phyloP scores from a whole-genome alignment of 2,329 filamentous ascomycete genomes.

The Cryphonectria parasitica region DNA sequence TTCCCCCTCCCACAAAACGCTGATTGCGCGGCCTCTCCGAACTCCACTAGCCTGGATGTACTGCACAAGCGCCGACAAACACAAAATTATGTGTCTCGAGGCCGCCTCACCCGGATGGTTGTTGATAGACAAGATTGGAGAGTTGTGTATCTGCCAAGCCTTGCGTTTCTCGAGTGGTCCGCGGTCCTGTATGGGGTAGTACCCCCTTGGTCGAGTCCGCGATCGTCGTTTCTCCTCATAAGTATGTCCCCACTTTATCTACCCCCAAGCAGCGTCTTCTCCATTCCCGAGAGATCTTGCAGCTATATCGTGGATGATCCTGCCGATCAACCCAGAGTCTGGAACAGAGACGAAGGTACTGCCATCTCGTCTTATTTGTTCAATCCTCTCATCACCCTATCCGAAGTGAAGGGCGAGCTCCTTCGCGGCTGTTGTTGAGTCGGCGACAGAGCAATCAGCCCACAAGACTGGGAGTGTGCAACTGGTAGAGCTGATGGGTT shows the following conservation, averaged over 20 bases:
- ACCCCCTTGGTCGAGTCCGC: not conserved
- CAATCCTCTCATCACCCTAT: not conserved
- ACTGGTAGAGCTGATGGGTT: not conserved
- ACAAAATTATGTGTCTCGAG: not conserved
- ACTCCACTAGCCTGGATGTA: not conserved
- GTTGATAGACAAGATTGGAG: not conserved
- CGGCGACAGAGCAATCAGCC: not conserved
- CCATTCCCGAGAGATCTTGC: not conserved
- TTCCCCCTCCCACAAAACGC: not conserved
- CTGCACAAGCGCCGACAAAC: not conserved
- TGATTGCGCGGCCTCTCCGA: not conserved
- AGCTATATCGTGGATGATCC: not conserved
- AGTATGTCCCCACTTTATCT: not conserved
- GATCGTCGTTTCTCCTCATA: not conserved
- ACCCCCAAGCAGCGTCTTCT: not conserved
- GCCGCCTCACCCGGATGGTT: not conserved
- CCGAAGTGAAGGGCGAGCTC: not conserved
- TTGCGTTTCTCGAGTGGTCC: not conserved
- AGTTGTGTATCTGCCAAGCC: not conserved
- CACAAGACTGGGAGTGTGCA: not conserved
- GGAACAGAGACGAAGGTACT: slow-evolving; percentile 5
- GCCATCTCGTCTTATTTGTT: not conserved
- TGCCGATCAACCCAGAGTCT: not conserved
- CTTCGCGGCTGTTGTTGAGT: not conserved
- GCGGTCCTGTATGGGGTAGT: not conserved